Percentiles rank a stretch among this genome's conserved stretches.
phyloP scores from a whole-genome alignment of 192 early-diverging fungal genomes.

The Allomyces macrogynus region DNA sequence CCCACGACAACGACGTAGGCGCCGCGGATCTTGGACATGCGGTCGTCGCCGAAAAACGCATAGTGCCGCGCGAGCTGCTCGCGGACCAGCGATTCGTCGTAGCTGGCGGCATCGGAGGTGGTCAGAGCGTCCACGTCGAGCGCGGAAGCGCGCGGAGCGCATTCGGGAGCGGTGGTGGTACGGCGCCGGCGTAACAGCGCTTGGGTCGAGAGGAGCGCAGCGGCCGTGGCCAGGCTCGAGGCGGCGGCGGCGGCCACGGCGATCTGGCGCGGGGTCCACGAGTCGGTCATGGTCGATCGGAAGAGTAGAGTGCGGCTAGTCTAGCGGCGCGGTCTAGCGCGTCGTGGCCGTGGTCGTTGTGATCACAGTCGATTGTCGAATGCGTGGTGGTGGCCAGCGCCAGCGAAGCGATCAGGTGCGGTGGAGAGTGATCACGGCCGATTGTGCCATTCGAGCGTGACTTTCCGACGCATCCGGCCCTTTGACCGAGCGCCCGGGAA shows the following conservation, averaged over 20 bases:
- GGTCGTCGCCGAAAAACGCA: conserved; percentile 72
- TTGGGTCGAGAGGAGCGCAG: background rate
- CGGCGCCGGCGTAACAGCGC: background rate
- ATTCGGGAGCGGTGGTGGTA: background rate
- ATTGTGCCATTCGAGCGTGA: too few species aligned
- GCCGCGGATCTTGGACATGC: conserved; percentile 42
- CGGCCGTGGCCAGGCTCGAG: background rate
- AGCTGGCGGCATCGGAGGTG: background rate
- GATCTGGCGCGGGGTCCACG: too few species aligned
- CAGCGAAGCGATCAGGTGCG: too few species aligned
- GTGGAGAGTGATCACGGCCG: too few species aligned
- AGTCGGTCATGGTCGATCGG: too few species aligned
- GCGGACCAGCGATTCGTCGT: conserved; percentile 48
- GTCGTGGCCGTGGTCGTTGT: too few species aligned
- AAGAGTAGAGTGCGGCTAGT: too few species aligned
- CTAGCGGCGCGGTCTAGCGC: too few species aligned
- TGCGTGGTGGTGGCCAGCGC: too few species aligned
- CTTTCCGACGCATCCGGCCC: too few species aligned
- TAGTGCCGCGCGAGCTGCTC: conserved; percentile 75
- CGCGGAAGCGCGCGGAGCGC: background rate
- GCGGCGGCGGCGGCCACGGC: background rate
- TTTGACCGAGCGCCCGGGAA: too few species aligned
- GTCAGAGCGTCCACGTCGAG: background rate
- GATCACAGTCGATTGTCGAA: too few species aligned
- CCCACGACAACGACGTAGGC: conserved; percentile 90